Base-by-base conservation (phyloP, 2,329 filamentous ascomycete genomes). In the Hysterium pulicare region DNA sequence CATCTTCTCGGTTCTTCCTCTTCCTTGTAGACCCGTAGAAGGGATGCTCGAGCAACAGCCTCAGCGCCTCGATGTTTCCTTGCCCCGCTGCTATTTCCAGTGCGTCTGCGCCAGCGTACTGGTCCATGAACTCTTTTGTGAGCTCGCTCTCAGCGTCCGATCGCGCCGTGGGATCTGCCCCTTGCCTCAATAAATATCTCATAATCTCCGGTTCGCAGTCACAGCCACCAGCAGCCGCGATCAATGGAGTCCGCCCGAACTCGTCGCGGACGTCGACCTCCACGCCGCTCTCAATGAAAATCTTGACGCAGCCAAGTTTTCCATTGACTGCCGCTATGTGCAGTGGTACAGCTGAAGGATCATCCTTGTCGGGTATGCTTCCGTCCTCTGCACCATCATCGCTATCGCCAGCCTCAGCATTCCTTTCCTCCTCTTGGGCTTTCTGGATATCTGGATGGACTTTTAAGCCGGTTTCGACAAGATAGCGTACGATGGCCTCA, bases 401-500 rank as follows among this genome's bases (percentile, higher is more conserved):
- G n/a, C n/a, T n/a, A n/a, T n/a, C n/a, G n/a, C n/a, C n/a, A n/a
- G n/a, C n/a, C n/a, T n/a, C n/a, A n/a, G n/a, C n/a, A n/a, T n/a
- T n/a, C n/a, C n/a, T n/a, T n/a, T n/a, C n/a, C n/a, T n/a, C n/a
- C 23, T 42, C 40, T 19, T 37, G 22, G 5, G 17, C 17, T 10
- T 36, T 35, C 19, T 45, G 26, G 24, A 22, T 33, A n/a, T 30
- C 33, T 20, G 37, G n/a, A 8, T 30, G 32, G 19, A 41, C 17
- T 21, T n/a, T 37, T 20, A 35, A 15, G 5, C 42, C 42, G 11
- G 33, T 21, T 3, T 41, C 37, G 2, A 44, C 30, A 3, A 41
- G 22, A 17, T 13, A 33, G 10, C 33, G 16, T 4, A 45, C 38
- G 16, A 45, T n/a, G 8, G 24, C 38, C 15, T 38, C 42, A n/a